Base-by-base conservation (phyloP, 2,329 filamentous ascomycete species). In the Colletotrichum scovillei region DNA sequence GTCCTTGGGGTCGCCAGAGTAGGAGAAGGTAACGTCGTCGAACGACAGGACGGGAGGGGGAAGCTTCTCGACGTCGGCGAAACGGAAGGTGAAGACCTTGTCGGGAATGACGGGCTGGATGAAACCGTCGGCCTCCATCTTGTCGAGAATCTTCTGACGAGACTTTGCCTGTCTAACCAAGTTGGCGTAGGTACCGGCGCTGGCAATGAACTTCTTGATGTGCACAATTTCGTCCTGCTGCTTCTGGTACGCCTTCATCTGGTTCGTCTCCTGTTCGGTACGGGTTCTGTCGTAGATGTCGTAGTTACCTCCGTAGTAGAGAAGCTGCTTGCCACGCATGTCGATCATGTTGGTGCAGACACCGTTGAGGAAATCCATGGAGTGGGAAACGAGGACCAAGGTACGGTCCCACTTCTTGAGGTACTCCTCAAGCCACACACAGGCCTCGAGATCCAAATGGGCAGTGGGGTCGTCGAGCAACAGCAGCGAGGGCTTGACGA, bases 191-290 rank as follows among this genome's bases (percentile, higher is more conserved):
- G 97, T 99, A 95, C 97, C 97, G 71, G 97, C 97, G 75, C 96
- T 98, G 81, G 97, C 97, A 84, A 99, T 99, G 90, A 99, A 99
- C 88, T 98, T 98, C 90, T 99, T 98, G 90, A 99, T 99, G 89
- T 99, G 97, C 78, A 92, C 90, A 84, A 99, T 99, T 88, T 99
- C 97, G 75, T 99, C 97, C 84, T 99, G 97, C 85, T 99, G 97
- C 90, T 99, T 99, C 84, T 94, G 89, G 88, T 99, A 99, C 76
- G 97, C 97, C 90, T 98, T 99, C 91, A 94, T 95, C 89, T 99
- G 97, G 88, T 99, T 99, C 84, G 92, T 92, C 87, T 99, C 97
- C 85, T 98, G 93, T 86, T 99, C 97, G 68, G 90, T 86, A 75
- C 96, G 92, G 65, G 96, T 98, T 94, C 98, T 99, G 86, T 92